These are phyloP conservation scores for Eucalyptus marginata DNA, from an alignment of 345 rosid species.

Conservation along the genomic window DNA sequence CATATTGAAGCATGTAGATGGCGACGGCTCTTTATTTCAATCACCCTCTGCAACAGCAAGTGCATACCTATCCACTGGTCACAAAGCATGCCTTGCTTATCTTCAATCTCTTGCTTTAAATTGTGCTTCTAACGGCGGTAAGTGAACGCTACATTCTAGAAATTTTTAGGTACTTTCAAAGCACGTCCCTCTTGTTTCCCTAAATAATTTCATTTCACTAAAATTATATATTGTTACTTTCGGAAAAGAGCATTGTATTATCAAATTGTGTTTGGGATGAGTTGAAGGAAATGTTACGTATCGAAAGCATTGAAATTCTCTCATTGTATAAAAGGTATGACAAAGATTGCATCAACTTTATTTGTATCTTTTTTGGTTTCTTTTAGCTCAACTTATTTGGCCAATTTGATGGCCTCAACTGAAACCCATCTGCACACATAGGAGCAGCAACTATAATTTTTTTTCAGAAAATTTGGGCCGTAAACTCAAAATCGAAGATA, in stretches of 20 bases:
- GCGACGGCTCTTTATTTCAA: constrained; percentile 44
- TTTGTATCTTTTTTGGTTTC: background rate
- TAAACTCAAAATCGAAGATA: background rate
- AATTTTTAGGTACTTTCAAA: background rate
- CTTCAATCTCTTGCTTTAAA: constrained; percentile 24
- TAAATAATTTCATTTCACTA: background rate
- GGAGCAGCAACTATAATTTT: background rate
- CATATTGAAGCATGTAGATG: background rate
- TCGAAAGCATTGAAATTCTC: background rate
- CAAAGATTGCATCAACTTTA: too few relatives aligned
- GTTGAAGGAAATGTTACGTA: background rate
- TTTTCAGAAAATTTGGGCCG: background rate
- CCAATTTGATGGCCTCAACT: background rate
- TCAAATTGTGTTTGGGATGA: background rate
- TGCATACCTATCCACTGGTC: constrained; percentile 43
- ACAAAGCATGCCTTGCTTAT: constrained; percentile 21
- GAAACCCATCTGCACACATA: background rate
- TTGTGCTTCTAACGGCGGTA: constrained; percentile 30
- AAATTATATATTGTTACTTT: background rate
- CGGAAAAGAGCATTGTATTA: background rate
- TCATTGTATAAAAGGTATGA: too few relatives aligned
- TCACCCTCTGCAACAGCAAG: constrained; percentile 67
- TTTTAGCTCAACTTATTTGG: background rate
- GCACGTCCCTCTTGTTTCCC: background rate
- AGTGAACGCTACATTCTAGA: background rate